Evolutionary conservation across 2,329 filamentous ascomycete species (phyloP), one percentile per base, ranked within the genome.

Genomic region (Colletotrichum noveboracense): DNA sequence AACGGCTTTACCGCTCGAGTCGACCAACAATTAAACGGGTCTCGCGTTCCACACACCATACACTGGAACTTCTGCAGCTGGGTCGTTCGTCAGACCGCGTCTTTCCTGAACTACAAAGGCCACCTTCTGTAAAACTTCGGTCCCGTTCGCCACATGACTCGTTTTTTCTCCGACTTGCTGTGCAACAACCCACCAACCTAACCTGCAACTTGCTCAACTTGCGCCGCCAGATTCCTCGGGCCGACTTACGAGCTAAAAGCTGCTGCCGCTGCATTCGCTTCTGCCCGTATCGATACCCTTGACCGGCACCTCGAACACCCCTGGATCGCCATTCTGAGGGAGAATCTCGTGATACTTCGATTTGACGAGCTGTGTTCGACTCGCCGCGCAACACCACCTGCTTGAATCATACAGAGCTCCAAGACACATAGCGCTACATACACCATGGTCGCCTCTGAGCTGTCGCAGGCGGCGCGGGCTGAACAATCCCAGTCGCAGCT

Each of bases 391-490:
- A 21, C 18, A 32, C 30, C 32, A 64, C 1, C 43, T 48, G 43
- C 43, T 48, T 48, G 30, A 28, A 61, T 61, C 18, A 32, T 14
- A n/a, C 12, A 24, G 26, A 60, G 56, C 21, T 16, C 9, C 61
- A 21, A 64, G 16, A 18, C 60, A 24, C 12, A 56, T 24, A 56
- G 43, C 30, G 28, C n/a, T 38, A 8, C 61, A 64, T 38, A 21
- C 61, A 64, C 32, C 56, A 86, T 86, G 85, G 83, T 82, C 70
- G 80, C 84, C 66, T 86, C 84, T 60, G 83, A 85, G 79, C 79
- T 86, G 68, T 77, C 76, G 38, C 76, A 78, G 69, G 71, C 76
- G 32, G 76, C 76, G 14, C 68, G 67, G 18, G 71, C 76, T 24
- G 76, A 74, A 32, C 70, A 75, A 21, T n/a, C 81, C 82, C 52